Evolutionary conservation across 345 rosid species (phyloP).

Genomic region (Hirschfeldia incana): DNA sequence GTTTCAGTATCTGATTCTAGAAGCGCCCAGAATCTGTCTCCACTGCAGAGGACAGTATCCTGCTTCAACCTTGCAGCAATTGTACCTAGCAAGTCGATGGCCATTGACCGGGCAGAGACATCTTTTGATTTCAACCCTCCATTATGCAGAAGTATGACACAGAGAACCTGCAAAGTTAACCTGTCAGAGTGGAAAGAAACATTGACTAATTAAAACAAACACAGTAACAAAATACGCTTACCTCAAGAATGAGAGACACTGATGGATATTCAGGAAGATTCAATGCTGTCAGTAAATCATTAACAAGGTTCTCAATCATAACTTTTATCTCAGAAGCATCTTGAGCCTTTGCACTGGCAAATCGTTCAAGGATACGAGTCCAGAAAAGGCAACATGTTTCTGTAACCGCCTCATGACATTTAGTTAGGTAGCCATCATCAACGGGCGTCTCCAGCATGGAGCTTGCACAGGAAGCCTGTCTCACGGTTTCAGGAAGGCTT

Average conservation of each 20-base stretch:
- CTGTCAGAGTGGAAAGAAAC: conserved; percentile 31
- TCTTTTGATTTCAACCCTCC: conserved; percentile 98
- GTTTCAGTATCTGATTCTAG: conserved; percentile 55
- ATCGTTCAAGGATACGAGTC: conserved; percentile 95
- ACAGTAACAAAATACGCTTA: conserved; percentile 34
- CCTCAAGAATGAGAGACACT: conserved; percentile 93
- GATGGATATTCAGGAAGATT: conserved; percentile 97
- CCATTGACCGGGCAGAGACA: conserved; percentile 79
- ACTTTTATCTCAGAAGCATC: conserved; percentile 93
- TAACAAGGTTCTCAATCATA: conserved; percentile 88
- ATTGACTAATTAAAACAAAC: conserved; percentile 20
- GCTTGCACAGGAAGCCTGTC: conserved; percentile 60
- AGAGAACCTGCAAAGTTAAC: conserved; percentile 75
- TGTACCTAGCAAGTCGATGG: conserved; percentile 92
- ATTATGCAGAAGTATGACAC: conserved; percentile 91
- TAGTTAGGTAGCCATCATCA: conserved; percentile 67
- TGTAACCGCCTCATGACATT: conserved; percentile 80
- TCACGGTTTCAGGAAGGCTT: conserved; percentile 78
- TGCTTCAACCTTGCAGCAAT: conserved; percentile 91
- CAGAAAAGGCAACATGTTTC: conserved; percentile 97
- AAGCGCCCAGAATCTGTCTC: conserved; percentile 63
- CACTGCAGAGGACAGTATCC: conserved; percentile 64
- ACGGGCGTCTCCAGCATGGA: conserved; percentile 59
- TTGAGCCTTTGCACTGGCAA: conserved; percentile 78
- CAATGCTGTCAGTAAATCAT: conserved; percentile 82